Evolutionary conservation across 306 rosid genomes (phyloP).

Genomic region (Betula pendula): DNA sequence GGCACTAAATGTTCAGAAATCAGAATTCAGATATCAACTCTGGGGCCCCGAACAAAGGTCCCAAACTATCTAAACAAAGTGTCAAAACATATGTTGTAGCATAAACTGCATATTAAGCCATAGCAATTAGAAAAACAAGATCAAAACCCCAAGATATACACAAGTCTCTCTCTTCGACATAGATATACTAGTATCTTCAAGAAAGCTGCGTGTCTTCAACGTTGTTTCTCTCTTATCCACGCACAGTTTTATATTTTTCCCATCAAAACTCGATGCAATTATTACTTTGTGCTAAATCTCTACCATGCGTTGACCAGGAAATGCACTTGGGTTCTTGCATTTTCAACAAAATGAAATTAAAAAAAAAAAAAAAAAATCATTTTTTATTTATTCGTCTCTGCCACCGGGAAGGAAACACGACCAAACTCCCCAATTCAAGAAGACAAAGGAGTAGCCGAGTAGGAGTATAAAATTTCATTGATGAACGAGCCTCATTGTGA

Average conservation of each 20-base stretch:
- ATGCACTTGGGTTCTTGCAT: neutral
- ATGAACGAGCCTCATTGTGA: neutral
- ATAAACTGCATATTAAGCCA: too few relatives aligned
- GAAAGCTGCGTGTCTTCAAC: slow-evolving; percentile 3
- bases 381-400: neutral
- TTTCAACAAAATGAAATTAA: neutral
- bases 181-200: neutral
- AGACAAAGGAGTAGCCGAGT: neutral
- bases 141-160: too few relatives aligned
- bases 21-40: too few relatives aligned
- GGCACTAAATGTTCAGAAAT: too few relatives aligned
- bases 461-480: neutral
- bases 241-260: neutral
- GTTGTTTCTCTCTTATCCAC: neutral
- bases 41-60: too few relatives aligned
- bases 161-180: too few relatives aligned
- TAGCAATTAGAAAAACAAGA: too few relatives aligned
- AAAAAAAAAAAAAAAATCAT: neutral
- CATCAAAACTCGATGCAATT: neutral
- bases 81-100: too few relatives aligned
- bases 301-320: neutral
- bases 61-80: too few relatives aligned
- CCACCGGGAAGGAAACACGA: neutral
- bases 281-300: neutral
- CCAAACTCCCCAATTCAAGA: neutral